Conservation (phyloP, 495 filamentous ascomycete species). For the Neurospora terricola region DNA sequence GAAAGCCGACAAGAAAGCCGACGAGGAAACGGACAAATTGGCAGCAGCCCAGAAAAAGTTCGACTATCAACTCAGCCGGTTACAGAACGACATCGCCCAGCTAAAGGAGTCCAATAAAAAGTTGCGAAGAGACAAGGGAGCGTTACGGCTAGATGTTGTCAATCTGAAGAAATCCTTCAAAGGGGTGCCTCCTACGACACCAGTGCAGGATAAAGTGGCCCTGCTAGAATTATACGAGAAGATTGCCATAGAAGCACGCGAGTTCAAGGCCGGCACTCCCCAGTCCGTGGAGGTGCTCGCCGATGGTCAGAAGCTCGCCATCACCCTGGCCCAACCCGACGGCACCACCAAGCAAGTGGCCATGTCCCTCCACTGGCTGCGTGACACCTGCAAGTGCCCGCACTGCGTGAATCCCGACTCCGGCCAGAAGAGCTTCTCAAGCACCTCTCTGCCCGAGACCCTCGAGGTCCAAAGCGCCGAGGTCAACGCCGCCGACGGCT, state of each 20-base stretch:
- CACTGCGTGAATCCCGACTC: slow-evolving; percentile 67
- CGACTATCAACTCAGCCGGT: not conserved
- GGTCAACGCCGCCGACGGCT: slow-evolving; percentile 22
- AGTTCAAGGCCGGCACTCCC: not conserved
- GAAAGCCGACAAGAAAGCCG: not conserved
- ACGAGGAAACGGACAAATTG: not conserved
- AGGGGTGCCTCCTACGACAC: not conserved
- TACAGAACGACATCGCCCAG: not conserved
- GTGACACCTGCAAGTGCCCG: slow-evolving; percentile 67
- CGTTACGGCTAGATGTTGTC: not conserved
- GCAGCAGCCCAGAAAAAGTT: not conserved
- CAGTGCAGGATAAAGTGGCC: not conserved
- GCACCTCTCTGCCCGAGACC: slow-evolving; percentile 53
- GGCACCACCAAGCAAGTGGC: not conserved
- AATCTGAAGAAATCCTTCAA: not conserved
- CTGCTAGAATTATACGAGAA: not conserved
- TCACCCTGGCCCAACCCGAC: not conserved
- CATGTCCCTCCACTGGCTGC: slow-evolving; percentile 43
- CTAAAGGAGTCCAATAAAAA: not conserved
- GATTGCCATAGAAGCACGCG: not conserved
- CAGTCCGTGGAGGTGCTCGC: not conserved
- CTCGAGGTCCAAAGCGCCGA: slow-evolving; percentile 32
- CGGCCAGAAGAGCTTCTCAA: slow-evolving; percentile 73
- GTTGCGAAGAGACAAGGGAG: not conserved
- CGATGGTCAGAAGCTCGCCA: not conserved